Evolutionary conservation across 2,329 filamentous ascomycete genomes (phyloP), one percentile per base, ranked within the genome.

Genomic region (Diaporthe destruens): DNA sequence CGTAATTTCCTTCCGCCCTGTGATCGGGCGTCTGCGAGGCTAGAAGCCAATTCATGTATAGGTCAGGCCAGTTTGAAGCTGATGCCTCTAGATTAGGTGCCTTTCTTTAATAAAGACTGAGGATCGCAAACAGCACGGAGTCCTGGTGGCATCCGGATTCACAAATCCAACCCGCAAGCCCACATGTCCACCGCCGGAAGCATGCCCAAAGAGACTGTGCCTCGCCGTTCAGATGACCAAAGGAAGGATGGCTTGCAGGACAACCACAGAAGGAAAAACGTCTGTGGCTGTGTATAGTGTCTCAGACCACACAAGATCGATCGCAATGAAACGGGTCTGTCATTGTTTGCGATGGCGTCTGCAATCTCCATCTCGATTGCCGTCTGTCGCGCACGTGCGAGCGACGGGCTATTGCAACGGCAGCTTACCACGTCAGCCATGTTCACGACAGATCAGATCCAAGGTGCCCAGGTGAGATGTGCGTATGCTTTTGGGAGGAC

Each of bases 261-360:
- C n/a, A n/a, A n/a, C n/a, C n/a, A n/a, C 42, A 49, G 25, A 49
- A 44, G 42, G 11, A 34, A 61, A 18, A 65, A 23, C 51, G 44
- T 32, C 20, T 44, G 61, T 65, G 61, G 61, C 44, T 65, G 61
- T 65, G 61, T 65, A 7, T 51, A 36, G 20, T 49, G 44, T 65
- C 51, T 65, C 61, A 65, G 61, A 29, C 36, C 44, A 65, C 61
- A 51, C 61, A 51, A 65, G 44, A 51, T 25, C 61, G 44, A 65
- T 51, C 44, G 44, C 12, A 65, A 51, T 65, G 44, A 63, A 39
- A 63, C 39, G 39, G 29, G 56, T 23, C 25, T 65, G 44, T 65
- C 29, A n/a, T 39, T 36, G 44, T 65, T 51, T 65, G 44, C 61
- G 61, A 66, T 66, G 61, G 47, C 25, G 59, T 39, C 47, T 66